Base-by-base conservation (phyloP, 2,329 filamentous ascomycete genomes). In the Alternaria sp. region DNA sequence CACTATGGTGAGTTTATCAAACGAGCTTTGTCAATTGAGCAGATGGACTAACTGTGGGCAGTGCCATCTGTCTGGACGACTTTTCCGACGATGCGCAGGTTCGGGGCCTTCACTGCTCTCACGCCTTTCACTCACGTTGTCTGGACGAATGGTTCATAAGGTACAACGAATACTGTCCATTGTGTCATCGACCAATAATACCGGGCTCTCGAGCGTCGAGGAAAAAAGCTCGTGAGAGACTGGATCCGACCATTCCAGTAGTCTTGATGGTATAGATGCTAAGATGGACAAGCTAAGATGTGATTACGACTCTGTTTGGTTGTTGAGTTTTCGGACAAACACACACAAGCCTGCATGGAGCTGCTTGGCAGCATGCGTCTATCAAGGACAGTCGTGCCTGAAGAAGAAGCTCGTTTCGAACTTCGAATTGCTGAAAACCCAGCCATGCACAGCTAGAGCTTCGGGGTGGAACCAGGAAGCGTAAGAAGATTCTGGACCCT, bases 131-230 rank as follows among this genome's bases (percentile, higher is more conserved):
- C 48, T 68, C 75, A 43, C 60, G 66, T 7, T 79, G 77, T 30
- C 63, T 79, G 16, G 77, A 79, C 60, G 74, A 77, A 43, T 79
- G 77, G 77, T 79, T 75, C 54, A 66, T 64, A 26, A 64, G 75
- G 26, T 77, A 65, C 52, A 78, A 79, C 54, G 76, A 79, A 34
- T 77, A 69, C 57, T 79, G 77, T 59, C 77, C 77, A 42, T 68
- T 79, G 18, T 79, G 77, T 43, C 77, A 79, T 49, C 61, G 73
- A 18, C 68, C 75, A 8, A 79, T 79, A 39, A 69, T 79, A 53
- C 73, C 74, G 7, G 70, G 70, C 24, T 49, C 59, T 14, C 67
- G 59, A 41, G 32, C 48, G 14, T n/a, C 28, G 18, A 62, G 43
- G 32, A 62, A 58, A 28, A 64, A 59, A 38, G 51, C 43, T 12